Evolutionary conservation across 2,329 filamentous ascomycete species (phyloP), one percentile per base, ranked within the genome.

Genomic region (Penicillium aurantiogriseum): DNA sequence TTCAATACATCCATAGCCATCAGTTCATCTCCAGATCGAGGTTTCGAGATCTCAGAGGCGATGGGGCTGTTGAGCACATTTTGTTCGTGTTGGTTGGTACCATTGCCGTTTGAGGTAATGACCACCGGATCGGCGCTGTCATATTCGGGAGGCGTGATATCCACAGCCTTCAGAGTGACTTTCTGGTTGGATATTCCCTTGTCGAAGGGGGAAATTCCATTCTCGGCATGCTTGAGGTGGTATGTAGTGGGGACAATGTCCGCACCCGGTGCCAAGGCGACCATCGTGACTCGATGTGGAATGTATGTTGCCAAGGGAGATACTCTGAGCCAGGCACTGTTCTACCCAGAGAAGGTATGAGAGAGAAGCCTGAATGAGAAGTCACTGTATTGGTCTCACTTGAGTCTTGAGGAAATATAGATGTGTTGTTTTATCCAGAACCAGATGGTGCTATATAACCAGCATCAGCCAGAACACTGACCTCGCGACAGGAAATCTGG

Each of bases 1-100:
- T 63, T 67, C 21, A 69, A 43, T 23, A 69, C 61, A 0, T 64
- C 54, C 25, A 64, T 49, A 1, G 65, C 51, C 54, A 62, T 63
- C 48, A 47, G 47, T 27, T 46, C 47, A 35, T 61, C 36, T 29
- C 31, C 43, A 6, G 55, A 57, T 17, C 36, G 3, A 11, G 33
- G 13, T 31, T 52, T 44, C n/a, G 31, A 42, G 39, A 19, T 19
- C 33, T 33, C 19, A 48, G 19, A 13, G 35, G 38, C 25, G 23
- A 47, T 23, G 11, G 29, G 13, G 17, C 31, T 21, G 33, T 63
- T 43, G 47, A 52, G 11, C 36, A 23, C 50, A 42, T 60, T 57
- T 53, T 57, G 35, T 25, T 33, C 39, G 7, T 53, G 49, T 40
- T 58, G 27, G 47, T 51, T 53, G 51, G 53, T 47, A 15, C 6